Evolutionary conservation across 257 asterid species (phyloP).

Genomic region (Sherardia arvensis): DNA sequence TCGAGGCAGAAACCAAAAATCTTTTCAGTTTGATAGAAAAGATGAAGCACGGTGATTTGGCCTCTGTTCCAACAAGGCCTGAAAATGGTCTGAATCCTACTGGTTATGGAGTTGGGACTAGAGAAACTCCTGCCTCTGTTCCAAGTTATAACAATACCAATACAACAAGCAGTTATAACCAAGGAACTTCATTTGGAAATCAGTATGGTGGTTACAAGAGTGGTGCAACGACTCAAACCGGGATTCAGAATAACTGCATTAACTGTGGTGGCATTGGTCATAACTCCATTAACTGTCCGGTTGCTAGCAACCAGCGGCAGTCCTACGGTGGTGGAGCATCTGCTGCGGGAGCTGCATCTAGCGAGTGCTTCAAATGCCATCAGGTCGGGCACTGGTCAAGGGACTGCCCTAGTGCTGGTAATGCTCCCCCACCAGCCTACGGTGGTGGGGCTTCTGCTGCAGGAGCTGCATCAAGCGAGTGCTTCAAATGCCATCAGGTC

Average conservation of each 20-base stretch:
- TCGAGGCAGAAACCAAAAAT: constrained; percentile 38
- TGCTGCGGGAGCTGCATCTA: constrained; percentile 26
- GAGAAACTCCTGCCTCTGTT: constrained; percentile 23
- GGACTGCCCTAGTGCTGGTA: constrained; percentile 55
- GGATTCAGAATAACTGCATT: constrained; percentile 41
- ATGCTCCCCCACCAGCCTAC: constrained; percentile 51
- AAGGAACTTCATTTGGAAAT: constrained; percentile 37
- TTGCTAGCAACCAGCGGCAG: constrained; percentile 43
- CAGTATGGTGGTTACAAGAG: constrained; percentile 42
- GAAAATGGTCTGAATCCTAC: constrained; percentile 26
- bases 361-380: constrained; percentile 76
- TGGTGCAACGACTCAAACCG: constrained; percentile 33
- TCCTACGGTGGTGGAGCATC: constrained; percentile 50
- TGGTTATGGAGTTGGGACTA: constrained; percentile 30
- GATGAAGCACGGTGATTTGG: constrained; percentile 29
- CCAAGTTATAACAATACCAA: constrained; percentile 22
- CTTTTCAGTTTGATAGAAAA: constrained; percentile 46
- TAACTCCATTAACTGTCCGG: constrained; percentile 63
- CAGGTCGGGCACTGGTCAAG: constrained; percentile 80
- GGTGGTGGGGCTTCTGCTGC: constrained; percentile 50
- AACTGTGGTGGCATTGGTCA: constrained; percentile 84
- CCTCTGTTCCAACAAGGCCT: constrained; percentile 29
- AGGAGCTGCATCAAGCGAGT: constrained; percentile 41
- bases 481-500: constrained; percentile 67
- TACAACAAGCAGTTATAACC: constrained; percentile 30